Percentiles rank a stretch among this genome's conserved stretches.
These are phyloP conservation scores for Tetracladium marchalianum DNA, from an alignment of 495 filamentous ascomycete genomes.

Conservation along the genomic window DNA sequence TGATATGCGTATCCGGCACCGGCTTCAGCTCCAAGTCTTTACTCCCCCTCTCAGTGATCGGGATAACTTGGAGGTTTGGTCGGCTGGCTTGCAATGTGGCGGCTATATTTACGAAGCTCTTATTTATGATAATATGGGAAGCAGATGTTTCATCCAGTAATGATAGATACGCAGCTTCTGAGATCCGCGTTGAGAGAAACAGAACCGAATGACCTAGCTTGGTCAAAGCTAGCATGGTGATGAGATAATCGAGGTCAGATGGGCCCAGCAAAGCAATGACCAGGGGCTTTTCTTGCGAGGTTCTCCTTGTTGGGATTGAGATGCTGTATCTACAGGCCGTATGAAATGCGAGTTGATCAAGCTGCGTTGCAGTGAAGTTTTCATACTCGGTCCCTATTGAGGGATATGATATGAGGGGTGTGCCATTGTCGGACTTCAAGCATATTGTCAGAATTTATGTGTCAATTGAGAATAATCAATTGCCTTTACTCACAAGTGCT, in stretches of 20 bases:
- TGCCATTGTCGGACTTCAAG: too few relatives aligned
- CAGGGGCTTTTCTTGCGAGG: neutral
- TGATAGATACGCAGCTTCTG: constrained; percentile 38
- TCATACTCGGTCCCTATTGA: constrained; percentile 29
- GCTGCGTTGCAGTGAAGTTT: constrained; percentile 39
- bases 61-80: neutral
- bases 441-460: too few relatives aligned
- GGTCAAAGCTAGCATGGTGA: constrained; percentile 47
- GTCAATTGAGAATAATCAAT: too few relatives aligned
- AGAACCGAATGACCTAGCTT: constrained; percentile 48
- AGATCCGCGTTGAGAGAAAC: constrained; percentile 48
- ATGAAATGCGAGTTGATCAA: constrained; percentile 23
- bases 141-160: constrained; percentile 35
- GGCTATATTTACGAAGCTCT: neutral
- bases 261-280: constrained; percentile 40
- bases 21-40: neutral
- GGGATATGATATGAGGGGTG: constrained; percentile 17
- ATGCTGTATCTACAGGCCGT: constrained; percentile 39
- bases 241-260: constrained; percentile 45
- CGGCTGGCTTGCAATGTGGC: neutral
- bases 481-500: too few relatives aligned
- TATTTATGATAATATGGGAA: constrained; percentile 22
- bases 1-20: constrained; percentile 28
- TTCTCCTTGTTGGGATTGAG: neutral
- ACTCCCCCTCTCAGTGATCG: neutral